These are phyloP conservation scores for Exutisphaerella laricina DNA, from an alignment of 2,329 filamentous ascomycete genomes.

Conservation along the genomic window DNA sequence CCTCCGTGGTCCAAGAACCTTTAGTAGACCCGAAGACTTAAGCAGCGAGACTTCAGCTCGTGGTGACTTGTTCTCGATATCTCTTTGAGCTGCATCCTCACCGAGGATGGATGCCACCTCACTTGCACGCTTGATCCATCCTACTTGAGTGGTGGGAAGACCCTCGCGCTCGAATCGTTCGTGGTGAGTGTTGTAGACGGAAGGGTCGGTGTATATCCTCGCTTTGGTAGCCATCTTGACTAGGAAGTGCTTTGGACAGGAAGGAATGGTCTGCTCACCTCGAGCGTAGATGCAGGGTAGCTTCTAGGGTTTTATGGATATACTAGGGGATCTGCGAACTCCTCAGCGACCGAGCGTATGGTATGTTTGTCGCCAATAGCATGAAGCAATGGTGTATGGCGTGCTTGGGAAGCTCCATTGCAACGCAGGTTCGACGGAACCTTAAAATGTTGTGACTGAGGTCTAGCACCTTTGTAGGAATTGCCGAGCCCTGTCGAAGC, in stretches of 20 bases:
- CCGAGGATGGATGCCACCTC: slow-evolving; percentile 47
- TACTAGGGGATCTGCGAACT: neutral
- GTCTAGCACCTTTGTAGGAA: neutral
- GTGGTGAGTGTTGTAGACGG: slow-evolving; percentile 23
- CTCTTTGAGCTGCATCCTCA: slow-evolving; percentile 44
- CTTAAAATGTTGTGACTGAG: slow-evolving; percentile 1
- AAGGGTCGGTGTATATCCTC: slow-evolving; percentile 25
- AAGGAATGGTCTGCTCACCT: neutral
- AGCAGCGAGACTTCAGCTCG: slow-evolving; percentile 47
- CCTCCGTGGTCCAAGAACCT: slow-evolving; percentile 46
- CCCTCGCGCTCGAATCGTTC: slow-evolving; percentile 21
- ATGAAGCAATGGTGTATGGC: slow-evolving; percentile 3
- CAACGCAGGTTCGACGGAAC: neutral
- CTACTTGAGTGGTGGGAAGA: slow-evolving; percentile 38
- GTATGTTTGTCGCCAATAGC: slow-evolving; percentile 2
- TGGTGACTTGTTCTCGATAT: slow-evolving; percentile 50
- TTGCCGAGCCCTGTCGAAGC: slow-evolving; percentile 4
- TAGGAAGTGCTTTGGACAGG: neutral
- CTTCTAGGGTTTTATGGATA: neutral
- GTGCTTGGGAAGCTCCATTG: slow-evolving; percentile 5
- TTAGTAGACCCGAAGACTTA: slow-evolving; percentile 48
- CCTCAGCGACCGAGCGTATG: neutral
- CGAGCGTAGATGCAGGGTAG: neutral
- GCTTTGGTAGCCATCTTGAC: slow-evolving; percentile 13
- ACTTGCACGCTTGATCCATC: slow-evolving; percentile 47